Conservation (phyloP, 441 rosid genomes). For the Adansonia gregorii region DNA sequence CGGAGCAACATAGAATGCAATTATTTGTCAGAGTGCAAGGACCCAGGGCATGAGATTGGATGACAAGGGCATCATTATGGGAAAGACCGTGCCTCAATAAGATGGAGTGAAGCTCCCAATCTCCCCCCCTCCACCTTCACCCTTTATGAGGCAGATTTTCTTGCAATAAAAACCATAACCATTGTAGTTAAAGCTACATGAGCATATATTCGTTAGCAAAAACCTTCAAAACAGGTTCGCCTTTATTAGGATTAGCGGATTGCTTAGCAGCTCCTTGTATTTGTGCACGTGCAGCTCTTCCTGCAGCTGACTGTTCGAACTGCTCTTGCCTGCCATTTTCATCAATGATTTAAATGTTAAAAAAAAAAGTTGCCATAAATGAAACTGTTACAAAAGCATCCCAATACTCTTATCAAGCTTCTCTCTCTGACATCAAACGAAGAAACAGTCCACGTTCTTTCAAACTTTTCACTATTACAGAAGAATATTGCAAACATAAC, state of each 20-base stretch:
- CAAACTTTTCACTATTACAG: background rate
- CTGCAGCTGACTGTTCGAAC: conserved; percentile 84
- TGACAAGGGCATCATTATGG: background rate
- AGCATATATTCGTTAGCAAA: background rate
- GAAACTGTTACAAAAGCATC: conserved; percentile 6
- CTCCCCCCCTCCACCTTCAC: background rate
- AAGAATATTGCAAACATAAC: background rate
- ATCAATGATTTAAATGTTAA: conserved; percentile 15
- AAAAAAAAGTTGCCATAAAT: background rate
- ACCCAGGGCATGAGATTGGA: background rate
- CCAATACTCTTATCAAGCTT: background rate
- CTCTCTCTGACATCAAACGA: background rate
- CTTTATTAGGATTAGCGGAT: conserved; percentile 65
- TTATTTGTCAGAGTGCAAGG: background rate
- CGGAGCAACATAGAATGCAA: too few species aligned
- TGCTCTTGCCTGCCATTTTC: conserved; percentile 67
- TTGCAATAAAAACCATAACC: background rate
- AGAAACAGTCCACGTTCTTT: background rate
- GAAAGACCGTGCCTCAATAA: background rate
- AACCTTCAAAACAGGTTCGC: conserved; percentile 92
- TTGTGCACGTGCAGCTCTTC: conserved; percentile 91
- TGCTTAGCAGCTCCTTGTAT: conserved; percentile 72
- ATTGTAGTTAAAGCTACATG: conserved; percentile 6
- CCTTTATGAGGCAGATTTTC: background rate
- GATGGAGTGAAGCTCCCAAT: background rate